phyloP scores from a whole-genome alignment of 495 filamentous ascomycete genomes.

The Trichocladium uniseriatum region DNA sequence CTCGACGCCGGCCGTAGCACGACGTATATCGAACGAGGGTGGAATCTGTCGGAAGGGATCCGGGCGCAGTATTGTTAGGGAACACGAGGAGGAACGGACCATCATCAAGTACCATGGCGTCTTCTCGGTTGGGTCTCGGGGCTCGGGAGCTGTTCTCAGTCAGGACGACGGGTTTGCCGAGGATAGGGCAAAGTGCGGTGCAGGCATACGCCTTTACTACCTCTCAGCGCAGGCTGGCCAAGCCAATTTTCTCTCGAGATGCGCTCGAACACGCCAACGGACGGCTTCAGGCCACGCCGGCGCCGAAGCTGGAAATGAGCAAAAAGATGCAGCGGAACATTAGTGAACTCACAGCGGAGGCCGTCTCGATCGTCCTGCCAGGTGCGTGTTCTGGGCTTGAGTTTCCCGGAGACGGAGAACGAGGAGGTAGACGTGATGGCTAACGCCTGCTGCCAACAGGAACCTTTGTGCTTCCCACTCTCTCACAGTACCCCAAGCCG shows the following conservation, averaged over 20 bases:
- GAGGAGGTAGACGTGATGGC: not conserved
- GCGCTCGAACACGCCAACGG: not conserved
- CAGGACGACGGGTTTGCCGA: not conserved
- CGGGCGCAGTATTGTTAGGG: not conserved
- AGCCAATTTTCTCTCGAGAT: not conserved
- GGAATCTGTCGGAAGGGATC: not conserved
- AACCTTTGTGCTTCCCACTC: constrained; percentile 22
- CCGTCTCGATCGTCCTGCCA: constrained; percentile 11
- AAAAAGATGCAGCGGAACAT: not conserved
- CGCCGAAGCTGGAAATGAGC: not conserved
- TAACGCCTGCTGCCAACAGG: constrained; percentile 7
- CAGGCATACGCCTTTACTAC: not conserved
- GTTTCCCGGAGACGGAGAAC: not conserved
- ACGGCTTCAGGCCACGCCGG: not conserved
- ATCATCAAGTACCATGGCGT: constrained; percentile 6
- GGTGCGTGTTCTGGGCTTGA: not conserved
- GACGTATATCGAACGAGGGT: not conserved
- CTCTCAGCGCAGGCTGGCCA: not conserved
- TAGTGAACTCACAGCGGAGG: not conserved
- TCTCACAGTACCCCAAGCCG: constrained; percentile 12
- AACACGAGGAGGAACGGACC: not conserved
- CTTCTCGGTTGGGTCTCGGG: constrained; percentile 8
- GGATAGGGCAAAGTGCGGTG: not conserved
- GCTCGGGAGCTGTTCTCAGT: constrained; percentile 5
- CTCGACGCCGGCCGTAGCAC: not conserved